Evolutionary conservation across 2,329 filamentous ascomycete species (phyloP).

Genomic region (Monosporascus ibericus): DNA sequence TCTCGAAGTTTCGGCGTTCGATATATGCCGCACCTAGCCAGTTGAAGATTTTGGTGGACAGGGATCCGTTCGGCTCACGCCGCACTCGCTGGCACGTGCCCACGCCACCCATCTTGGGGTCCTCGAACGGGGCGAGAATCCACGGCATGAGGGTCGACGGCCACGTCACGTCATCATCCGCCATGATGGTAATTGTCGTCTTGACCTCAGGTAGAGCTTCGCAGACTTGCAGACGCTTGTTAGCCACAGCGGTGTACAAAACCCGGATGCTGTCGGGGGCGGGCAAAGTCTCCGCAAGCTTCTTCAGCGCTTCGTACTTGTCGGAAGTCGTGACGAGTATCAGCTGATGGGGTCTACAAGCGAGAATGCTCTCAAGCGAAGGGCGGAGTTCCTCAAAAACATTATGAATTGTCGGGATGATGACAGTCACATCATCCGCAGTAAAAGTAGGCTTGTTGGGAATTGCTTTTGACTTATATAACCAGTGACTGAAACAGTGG

Average conservation of each 20-base stretch:
- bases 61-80: slow-evolving; percentile 56
- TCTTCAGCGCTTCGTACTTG: slow-evolving; percentile 63
- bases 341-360: slow-evolving; percentile 63
- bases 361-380: slow-evolving; percentile 72
- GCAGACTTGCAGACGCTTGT: slow-evolving; percentile 92
- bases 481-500: slow-evolving; percentile 80
- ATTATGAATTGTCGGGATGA: slow-evolving; percentile 88
- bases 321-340: slow-evolving; percentile 83
- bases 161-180: slow-evolving; percentile 95
- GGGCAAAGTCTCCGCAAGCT: slow-evolving; percentile 56
- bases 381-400: slow-evolving; percentile 76
- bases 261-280: slow-evolving; percentile 60
- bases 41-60: slow-evolving; percentile 66
- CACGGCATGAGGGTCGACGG: slow-evolving; percentile 78
- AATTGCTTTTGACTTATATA: slow-evolving; percentile 77
- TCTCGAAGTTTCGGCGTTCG: slow-evolving; percentile 92
- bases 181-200: slow-evolving; percentile 83
- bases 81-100: slow-evolving; percentile 85
- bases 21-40: slow-evolving; percentile 91
- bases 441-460: slow-evolving; percentile 75
- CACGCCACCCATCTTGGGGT: slow-evolving; percentile 76
- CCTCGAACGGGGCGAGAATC: slow-evolving; percentile 90
- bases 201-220: slow-evolving; percentile 79
- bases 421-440: slow-evolving; percentile 81
- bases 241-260: slow-evolving; percentile 75